phyloP scores from a whole-genome alignment of 1,284 basidiomycete species.

The Rhizoctonia solani region DNA sequence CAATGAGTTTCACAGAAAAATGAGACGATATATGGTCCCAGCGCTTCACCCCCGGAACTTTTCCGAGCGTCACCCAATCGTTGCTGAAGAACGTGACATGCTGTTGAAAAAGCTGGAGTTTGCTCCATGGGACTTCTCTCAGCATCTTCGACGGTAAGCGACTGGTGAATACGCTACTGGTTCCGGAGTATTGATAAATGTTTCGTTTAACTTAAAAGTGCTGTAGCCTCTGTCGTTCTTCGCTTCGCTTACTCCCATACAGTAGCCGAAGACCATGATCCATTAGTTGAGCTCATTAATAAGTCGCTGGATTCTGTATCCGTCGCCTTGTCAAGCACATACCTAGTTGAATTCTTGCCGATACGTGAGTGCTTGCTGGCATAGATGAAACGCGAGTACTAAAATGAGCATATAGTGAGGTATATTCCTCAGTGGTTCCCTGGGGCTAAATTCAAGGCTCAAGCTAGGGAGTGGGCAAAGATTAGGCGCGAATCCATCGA shows the following conservation, averaged over 20 bases:
- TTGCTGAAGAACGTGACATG: background rate
- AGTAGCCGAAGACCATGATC: slow-evolving; percentile 4
- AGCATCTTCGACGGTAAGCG: slow-evolving; percentile 9
- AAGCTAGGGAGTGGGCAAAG: slow-evolving; percentile 48
- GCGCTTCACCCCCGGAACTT: slow-evolving; percentile 1
- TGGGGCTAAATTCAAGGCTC: slow-evolving; percentile 52
- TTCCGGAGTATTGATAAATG: background rate
- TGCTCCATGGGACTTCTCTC: background rate
- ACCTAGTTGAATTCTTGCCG: slow-evolving; percentile 11
- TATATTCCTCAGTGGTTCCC: slow-evolving; percentile 57
- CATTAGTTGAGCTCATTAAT: slow-evolving; percentile 18
- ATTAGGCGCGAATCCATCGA: slow-evolving; percentile 45
- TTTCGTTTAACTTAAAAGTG: background rate
- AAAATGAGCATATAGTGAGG: slow-evolving; percentile 44
- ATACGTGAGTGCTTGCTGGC: background rate
- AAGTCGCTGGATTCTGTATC: slow-evolving; percentile 2
- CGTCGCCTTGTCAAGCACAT: slow-evolving; percentile 2
- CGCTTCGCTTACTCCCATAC: background rate
- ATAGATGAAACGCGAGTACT: too few relatives aligned
- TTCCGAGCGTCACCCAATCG: background rate
- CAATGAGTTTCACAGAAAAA: slow-evolving; percentile 6
- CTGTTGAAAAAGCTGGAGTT: background rate
- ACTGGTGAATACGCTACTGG: background rate
- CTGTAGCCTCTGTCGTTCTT: slow-evolving; percentile 17
- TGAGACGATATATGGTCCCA: slow-evolving; percentile 15